Evolutionary conservation across 2,329 filamentous ascomycete genomes (phyloP).

Genomic region (Phyllosticta citriasiana): DNA sequence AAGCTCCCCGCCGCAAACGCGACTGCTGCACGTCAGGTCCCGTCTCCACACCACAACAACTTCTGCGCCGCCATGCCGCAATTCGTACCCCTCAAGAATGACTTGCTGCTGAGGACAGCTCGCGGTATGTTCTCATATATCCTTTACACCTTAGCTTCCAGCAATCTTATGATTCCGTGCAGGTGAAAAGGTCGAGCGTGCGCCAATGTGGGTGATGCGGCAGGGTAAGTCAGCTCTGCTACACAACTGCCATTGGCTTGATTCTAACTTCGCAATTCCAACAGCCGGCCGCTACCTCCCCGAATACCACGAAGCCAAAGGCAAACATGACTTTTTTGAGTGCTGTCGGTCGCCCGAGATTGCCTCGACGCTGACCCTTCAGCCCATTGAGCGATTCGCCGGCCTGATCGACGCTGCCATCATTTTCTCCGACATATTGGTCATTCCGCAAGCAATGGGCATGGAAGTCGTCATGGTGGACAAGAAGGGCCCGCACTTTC

Average conservation of each 20-base stretch:
- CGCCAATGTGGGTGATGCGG: slow-evolving; percentile 98
- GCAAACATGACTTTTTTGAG: slow-evolving; percentile 85
- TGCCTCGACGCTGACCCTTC: slow-evolving; percentile 84
- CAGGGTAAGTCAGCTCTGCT: slow-evolving; percentile 56
- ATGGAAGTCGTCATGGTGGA: slow-evolving; percentile 99
- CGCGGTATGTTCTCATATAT: slow-evolving; percentile 50
- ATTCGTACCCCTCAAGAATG: slow-evolving; percentile 84
- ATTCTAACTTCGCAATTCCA: slow-evolving; percentile 10
- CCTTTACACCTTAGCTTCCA: not conserved
- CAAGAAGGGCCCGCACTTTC: slow-evolving; percentile 93
- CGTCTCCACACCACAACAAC: not conserved
- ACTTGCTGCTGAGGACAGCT: slow-evolving; percentile 81
- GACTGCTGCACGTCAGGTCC: not conserved
- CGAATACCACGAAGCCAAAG: slow-evolving; percentile 95
- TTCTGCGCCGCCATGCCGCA: slow-evolving; percentile 46
- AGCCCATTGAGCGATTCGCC: slow-evolving; percentile 84
- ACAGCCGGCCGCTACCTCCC: slow-evolving; percentile 91
- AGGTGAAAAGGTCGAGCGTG: slow-evolving; percentile 86
- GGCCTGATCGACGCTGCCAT: slow-evolving; percentile 93
- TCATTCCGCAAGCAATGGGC: slow-evolving; percentile 94
- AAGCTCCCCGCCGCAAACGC: slow-evolving; percentile 1
- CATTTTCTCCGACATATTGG: slow-evolving; percentile 97
- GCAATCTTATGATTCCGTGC: slow-evolving; percentile 8
- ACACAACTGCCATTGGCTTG: not conserved
- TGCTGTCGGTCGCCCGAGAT: slow-evolving; percentile 92